Evolutionary conservation across 2,329 filamentous ascomycete genomes (phyloP).

Genomic region (Hymenoscyphus salicellus): DNA sequence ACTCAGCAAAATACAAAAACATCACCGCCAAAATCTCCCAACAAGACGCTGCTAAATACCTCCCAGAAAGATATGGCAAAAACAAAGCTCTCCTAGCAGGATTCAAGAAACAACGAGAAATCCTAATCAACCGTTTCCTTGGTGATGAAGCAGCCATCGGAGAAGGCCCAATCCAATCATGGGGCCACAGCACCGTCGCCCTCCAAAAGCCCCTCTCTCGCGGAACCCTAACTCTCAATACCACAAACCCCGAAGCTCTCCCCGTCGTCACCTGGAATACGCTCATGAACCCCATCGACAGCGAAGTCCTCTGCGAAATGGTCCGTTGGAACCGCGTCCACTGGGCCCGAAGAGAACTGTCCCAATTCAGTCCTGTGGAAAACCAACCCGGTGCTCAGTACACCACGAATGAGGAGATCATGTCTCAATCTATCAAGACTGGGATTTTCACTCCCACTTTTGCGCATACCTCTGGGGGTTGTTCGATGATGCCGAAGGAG

Average conservation of each 20-base stretch:
- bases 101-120: constrained; percentile 10
- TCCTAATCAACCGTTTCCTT: constrained; percentile 6
- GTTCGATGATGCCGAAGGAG: constrained; percentile 11
- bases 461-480: constrained; percentile 6
- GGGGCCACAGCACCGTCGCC: neutral
- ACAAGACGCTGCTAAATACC: constrained; percentile 4
- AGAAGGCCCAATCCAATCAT: constrained; percentile 7
- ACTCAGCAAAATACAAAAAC: constrained; percentile 1
- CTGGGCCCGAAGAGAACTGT: constrained; percentile 9
- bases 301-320: constrained; percentile 11
- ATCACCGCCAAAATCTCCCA: constrained; percentile 7
- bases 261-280: constrained; percentile 13
- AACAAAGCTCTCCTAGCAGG: constrained; percentile 5
- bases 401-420: constrained; percentile 10
- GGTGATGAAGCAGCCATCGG: constrained; percentile 6
- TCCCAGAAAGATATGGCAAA: constrained; percentile 6
- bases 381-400: constrained; percentile 5
- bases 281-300: constrained; percentile 12
- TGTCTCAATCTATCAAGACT: neutral
- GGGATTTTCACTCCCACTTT: constrained; percentile 3
- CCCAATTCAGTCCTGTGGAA: constrained; percentile 8
- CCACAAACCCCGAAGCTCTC: constrained; percentile 10
- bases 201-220: constrained; percentile 10
- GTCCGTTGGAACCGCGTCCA: constrained; percentile 10
- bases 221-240: constrained; percentile 9